Conservation (phyloP, 2,329 filamentous ascomycete genomes). For the Sporothrix luriei region DNA sequence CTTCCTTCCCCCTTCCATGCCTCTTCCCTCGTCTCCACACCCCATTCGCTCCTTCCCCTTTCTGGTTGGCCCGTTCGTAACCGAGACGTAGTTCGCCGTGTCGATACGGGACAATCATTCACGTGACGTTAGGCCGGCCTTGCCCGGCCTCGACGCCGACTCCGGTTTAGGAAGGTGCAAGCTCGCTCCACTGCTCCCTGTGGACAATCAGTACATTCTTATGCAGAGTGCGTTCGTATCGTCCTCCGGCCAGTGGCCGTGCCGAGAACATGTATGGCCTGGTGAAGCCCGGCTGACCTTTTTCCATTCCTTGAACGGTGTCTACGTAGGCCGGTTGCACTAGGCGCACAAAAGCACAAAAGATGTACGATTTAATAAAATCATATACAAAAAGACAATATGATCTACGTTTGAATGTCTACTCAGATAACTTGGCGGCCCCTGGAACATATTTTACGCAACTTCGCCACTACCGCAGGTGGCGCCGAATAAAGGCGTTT, state of each 20-base stretch:
- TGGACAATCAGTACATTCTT: background rate
- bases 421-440: too few species aligned
- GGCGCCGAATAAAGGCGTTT: slow-evolving; percentile 28
- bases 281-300: background rate
- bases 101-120: background rate
- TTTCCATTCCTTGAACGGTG: background rate
- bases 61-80: slow-evolving; percentile 21
- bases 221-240: slow-evolving; percentile 4
- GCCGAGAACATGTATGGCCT: slow-evolving; percentile 5
- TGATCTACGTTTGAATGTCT: too few species aligned
- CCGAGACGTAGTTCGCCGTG: background rate
- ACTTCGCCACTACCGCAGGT: background rate
- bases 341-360: too few species aligned
- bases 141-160: slow-evolving; percentile 9
- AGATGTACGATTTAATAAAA: too few species aligned
- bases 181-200: background rate
- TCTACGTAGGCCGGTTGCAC: background rate
- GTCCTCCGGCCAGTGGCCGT: background rate
- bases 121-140: slow-evolving; percentile 22
- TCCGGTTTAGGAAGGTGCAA: slow-evolving; percentile 22
- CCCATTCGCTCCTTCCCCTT: background rate
- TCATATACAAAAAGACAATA: too few species aligned
- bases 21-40: background rate
- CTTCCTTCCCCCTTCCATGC: background rate
- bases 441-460: too few species aligned